Evolutionary conservation across 2,329 filamentous ascomycete species (phyloP).

Genomic region (Ciborinia camelliae): DNA sequence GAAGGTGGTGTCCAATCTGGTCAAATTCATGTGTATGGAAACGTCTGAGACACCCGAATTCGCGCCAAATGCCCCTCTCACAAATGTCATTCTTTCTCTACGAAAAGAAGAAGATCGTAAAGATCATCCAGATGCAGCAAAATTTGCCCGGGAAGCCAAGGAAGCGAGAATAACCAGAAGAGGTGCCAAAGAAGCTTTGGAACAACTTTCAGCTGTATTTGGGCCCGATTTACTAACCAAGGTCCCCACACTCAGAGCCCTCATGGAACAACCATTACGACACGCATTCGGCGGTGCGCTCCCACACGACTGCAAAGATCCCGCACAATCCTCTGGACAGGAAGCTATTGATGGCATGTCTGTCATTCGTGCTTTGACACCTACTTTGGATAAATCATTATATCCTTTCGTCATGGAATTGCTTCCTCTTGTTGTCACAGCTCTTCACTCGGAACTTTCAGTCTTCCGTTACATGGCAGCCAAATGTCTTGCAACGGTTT

Average conservation of each 20-base stretch:
- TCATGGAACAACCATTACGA: constrained; percentile 79
- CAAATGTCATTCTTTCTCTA: constrained; percentile 81
- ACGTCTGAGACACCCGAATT: constrained; percentile 98
- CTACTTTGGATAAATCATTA: constrained; percentile 75
- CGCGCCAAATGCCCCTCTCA: constrained; percentile 73
- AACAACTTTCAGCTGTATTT: constrained; percentile 79
- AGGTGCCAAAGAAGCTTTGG: constrained; percentile 89
- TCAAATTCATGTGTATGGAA: constrained; percentile 97
- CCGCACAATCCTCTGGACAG: constrained; percentile 75
- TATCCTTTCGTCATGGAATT: constrained; percentile 78
- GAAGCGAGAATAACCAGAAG: constrained; percentile 86
- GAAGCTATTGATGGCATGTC: constrained; percentile 93
- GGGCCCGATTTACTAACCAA: constrained; percentile 73
- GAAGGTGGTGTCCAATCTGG: constrained; percentile 91
- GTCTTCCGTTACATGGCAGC: constrained; percentile 95
- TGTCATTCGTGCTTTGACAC: constrained; percentile 84
- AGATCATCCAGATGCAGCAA: constrained; percentile 85
- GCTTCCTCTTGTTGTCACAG: constrained; percentile 81
- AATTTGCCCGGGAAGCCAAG: constrained; percentile 84
- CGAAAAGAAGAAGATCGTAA: constrained; percentile 96
- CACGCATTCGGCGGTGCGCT: constrained; percentile 70
- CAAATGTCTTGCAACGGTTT: constrained; percentile 95
- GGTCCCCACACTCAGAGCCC: constrained; percentile 74
- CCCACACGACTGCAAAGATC: constrained; percentile 68
- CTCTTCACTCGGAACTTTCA: constrained; percentile 80